Evolutionary conservation across 31 red algal genomes (phyloP).

Genomic region (Odonthalia washingtoniensis): DNA sequence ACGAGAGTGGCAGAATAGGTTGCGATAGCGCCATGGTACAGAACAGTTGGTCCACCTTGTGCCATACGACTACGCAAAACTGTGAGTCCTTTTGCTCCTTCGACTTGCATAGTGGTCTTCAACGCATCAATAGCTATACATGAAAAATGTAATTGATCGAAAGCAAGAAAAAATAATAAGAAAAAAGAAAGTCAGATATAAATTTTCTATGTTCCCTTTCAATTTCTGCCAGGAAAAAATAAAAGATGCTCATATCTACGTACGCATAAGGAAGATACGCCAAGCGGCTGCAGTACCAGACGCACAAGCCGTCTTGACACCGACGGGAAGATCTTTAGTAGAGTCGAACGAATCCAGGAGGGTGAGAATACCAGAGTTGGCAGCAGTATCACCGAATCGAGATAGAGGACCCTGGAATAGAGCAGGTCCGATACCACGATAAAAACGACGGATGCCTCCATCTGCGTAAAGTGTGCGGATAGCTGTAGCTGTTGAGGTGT

Average conservation of each 20-base stretch:
- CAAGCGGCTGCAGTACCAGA: conserved; percentile 61
- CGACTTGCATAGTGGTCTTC: conserved; percentile 84
- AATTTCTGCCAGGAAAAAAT: no score
- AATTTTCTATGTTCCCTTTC: no score
- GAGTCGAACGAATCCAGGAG: conserved; percentile 69
- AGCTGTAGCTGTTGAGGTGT: conserved; percentile 43
- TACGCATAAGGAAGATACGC: conserved; percentile 92
- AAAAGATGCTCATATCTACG: no score
- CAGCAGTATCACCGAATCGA: conserved; percentile 84
- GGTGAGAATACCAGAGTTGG: conserved; percentile 75
- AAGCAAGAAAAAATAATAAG: not conserved
- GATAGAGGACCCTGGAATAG: conserved; percentile 78
- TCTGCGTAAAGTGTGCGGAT: conserved; percentile 73
- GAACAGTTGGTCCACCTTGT: conserved; percentile 61
- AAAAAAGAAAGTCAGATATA: not conserved
- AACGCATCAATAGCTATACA: conserved; percentile 66
- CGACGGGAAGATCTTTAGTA: conserved; percentile 68
- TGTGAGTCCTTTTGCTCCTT: conserved; percentile 75
- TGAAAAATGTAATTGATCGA: conserved; percentile 11
- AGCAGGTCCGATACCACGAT: conserved; percentile 70
- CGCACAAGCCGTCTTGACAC: conserved; percentile 69
- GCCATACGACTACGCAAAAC: conserved; percentile 53
- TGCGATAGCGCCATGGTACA: conserved; percentile 80
- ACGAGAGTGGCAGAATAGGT: conserved; percentile 68
- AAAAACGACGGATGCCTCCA: conserved; percentile 81